Evolutionary conservation across 768 basidiomycete genomes (phyloP).

Genomic region (Pleurotus salmoneostramineus): DNA sequence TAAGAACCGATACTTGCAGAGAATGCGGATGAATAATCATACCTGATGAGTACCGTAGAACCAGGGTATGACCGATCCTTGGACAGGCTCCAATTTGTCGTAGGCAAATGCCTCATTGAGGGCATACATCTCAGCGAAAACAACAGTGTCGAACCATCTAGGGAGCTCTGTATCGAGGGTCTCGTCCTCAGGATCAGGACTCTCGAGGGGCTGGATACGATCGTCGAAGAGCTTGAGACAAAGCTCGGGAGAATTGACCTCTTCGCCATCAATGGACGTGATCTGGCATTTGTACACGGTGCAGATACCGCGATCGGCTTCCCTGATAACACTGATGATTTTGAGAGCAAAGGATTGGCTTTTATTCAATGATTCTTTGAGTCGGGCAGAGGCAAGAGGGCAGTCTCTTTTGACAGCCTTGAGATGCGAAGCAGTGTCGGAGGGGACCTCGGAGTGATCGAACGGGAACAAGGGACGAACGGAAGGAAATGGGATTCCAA

Average conservation of each 20-base stretch:
- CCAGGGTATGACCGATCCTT: constrained; percentile 23
- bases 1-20: not conserved
- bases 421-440: not conserved
- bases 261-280: constrained; percentile 15
- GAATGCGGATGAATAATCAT: not conserved
- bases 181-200: constrained; percentile 10
- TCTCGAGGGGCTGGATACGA: constrained; percentile 13
- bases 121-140: constrained; percentile 14
- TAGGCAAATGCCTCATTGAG: constrained; percentile 18
- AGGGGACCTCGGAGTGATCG: not conserved
- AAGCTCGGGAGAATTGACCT: constrained; percentile 10
- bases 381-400: not conserved
- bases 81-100: constrained; percentile 18
- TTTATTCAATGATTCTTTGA: not conserved
- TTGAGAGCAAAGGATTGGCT: not conserved
- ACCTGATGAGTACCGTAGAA: constrained; percentile 22
- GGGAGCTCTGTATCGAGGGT: not conserved
- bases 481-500: not conserved
- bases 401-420: not conserved
- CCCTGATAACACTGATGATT: not conserved
- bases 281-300: constrained; percentile 10
- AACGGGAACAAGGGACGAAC: not conserved
- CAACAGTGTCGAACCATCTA: constrained; percentile 3
- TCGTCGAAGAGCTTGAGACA: constrained; percentile 19
- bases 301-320: not conserved